Conservation (phyloP, 2,329 filamentous ascomycete genomes). For the Orbilia oligospora region DNA sequence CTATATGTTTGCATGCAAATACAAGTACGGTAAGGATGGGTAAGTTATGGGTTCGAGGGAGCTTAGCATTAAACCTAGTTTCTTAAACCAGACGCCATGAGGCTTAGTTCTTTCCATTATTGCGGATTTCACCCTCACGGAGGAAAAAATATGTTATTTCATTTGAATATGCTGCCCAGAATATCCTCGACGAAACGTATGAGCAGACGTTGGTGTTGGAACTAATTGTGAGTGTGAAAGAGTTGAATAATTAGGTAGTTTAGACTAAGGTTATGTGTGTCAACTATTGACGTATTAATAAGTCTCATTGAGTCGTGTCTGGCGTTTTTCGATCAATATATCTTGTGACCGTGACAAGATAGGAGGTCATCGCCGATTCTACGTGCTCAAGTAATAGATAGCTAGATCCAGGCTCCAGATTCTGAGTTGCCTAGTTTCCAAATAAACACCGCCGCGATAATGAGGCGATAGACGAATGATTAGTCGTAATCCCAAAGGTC, state of each 20-base stretch:
- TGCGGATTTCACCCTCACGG: no score
- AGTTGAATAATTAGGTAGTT: background rate
- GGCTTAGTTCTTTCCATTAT: no score
- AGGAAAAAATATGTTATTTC: no score
- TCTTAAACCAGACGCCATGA: no score
- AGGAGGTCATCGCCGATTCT: background rate
- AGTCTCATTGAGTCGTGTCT: background rate
- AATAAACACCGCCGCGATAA: background rate
- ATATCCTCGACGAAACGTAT: no score
- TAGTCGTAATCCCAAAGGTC: conserved; percentile 14
- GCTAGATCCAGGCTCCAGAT: background rate
- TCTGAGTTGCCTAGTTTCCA: conserved; percentile 4
- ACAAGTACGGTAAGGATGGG: no score
- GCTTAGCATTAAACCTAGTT: no score
- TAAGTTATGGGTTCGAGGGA: no score
- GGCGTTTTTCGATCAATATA: background rate
- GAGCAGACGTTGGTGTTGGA: no score
- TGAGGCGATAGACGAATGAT: background rate
- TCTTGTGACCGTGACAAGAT: background rate
- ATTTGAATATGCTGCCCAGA: no score
- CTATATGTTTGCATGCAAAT: no score
- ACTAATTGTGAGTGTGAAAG: background rate
- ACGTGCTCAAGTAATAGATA: background rate
- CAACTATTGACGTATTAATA: background rate
- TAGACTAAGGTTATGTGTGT: background rate